Evolutionary conservation across 2,329 filamentous ascomycete genomes (phyloP), one percentile per base, ranked within the genome.

Genomic region (Exophiala oligosperma): DNA sequence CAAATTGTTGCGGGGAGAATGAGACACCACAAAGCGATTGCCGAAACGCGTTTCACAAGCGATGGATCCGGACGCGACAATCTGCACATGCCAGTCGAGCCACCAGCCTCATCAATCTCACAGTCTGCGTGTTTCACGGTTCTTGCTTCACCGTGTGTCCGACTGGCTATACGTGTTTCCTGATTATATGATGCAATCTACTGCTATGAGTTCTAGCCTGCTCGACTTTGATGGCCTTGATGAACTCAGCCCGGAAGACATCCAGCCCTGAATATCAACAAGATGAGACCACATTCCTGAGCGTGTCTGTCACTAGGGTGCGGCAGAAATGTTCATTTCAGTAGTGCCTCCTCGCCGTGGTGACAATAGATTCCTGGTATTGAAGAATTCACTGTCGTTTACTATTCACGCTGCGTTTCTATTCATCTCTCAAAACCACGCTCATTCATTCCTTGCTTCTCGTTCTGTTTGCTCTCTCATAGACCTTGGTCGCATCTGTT

Each of bases 41-140:
- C 47, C 47, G 47, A 56, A 56, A 56, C 54, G 48, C 48, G 54
- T 56, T 51, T 56, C 54, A 56, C 47, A 49, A 53, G 40, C 23
- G 49, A 9, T 35, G 32, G 9, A 9, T 35, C 17, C 17, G 17
- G 17, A 17, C 17, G 17, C 17, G 17, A 17, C 17, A 17, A 17
- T 17, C 32, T 35, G 8, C 2, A 9, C 7, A 29, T 8, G 28
- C 28, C 28, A 35, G 7, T 35, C 32, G 4, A 48, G n/a, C 17
- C 26, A 29, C 43, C 32, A 48, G 2, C n/a, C 38, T 35, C n/a
- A 11, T 48, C 32, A 24, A 23, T 23, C 32, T 38, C 43, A 23
- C n/a, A 44, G 43, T 11, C 21, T 29, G 5, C 46, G 21, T 21
- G 52, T 55, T 55, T 55, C 52, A 55, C 32, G 12, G 26, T 4